Base-by-base conservation (phyloP, 306 rosid species). In the Rosa rugosa region DNA sequence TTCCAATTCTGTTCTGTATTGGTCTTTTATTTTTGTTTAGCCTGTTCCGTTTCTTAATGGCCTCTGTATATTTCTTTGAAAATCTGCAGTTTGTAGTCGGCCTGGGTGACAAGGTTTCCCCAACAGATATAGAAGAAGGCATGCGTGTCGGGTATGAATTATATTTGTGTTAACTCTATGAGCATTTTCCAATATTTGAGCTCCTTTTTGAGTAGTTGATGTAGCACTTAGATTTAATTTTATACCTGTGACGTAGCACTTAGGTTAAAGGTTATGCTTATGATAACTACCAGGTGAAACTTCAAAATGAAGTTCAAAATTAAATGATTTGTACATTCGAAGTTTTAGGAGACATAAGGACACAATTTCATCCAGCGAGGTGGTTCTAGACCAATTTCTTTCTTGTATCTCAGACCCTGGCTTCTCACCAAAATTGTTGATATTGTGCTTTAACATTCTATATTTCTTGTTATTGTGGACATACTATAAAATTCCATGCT, bases 71-170 rank as follows among this genome's bases (percentile, higher is more conserved):
- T 64, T 20, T 67, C 73, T 44, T 4, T 57, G 71, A 18, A n/a
- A 31, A 77, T 62, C 75, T 76, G 71, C 92, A 96, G 99, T 96
- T 96, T 89, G 99, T 96, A 78, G 99, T 96, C 69, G 99, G 99
- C 72, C 87, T 96, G 18, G 99, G 99, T 78, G 99, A 96, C 83
- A 96, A 96, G 86, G 98, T 96, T 83, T 96, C 99, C 72, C 99
- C 99, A 47, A 96, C 99, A 16, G 99, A 96, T 81, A 96, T 96
- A 64, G 99, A 96, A 83, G 99, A 96, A 85, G 99, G 99, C 72
- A 96, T 96, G 99, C 98, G 99, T 63, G 99, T 96, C 63, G 99
- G 99, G 99, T 95, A 90, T 74, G 94, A 83, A 53, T 53, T 20
- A 1, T n/a, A n/a, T 80, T 36, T 66, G 47, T 69, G 47, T 69